phyloP scores from a whole-genome alignment of 345 rosid species.

The Acer saccharum region DNA sequence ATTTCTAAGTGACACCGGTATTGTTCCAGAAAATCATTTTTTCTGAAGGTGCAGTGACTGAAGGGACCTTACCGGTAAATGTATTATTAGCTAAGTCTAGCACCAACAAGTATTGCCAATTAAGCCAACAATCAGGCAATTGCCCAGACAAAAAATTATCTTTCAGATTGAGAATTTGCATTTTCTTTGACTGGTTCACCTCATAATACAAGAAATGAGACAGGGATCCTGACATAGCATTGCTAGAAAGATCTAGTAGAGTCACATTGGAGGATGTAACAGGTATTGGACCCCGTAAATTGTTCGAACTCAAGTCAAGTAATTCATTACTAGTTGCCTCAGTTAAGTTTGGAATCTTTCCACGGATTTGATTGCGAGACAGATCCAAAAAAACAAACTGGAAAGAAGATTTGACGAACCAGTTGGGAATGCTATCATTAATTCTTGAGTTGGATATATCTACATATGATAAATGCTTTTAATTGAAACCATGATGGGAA shows the following conservation, averaged over 20 bases:
- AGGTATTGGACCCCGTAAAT: no score
- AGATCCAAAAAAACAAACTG: conserved; percentile 33
- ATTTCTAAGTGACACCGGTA: no score
- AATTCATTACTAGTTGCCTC: no score
- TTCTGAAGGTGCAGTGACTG: background rate
- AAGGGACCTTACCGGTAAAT: background rate
- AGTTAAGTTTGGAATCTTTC: conserved; percentile 1
- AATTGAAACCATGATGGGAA: conserved; percentile 37
- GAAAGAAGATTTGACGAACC: conserved; percentile 29
- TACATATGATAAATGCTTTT: background rate
- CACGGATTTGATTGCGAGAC: conserved; percentile 33
- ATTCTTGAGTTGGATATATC: conserved; percentile 32
- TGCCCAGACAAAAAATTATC: conserved; percentile 1
- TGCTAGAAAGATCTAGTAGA: background rate
- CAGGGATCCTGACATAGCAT: conserved; percentile 19
- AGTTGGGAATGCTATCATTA: conserved; percentile 16
- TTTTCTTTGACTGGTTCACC: background rate
- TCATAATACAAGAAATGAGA: background rate
- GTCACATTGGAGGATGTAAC: no score
- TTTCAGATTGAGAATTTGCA: no score
- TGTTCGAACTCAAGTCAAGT: no score
- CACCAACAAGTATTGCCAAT: background rate
- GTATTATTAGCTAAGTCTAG: background rate
- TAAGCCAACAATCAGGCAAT: conserved; percentile 10
- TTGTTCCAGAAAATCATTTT: background rate